A percentile compares a stretch with the other conserved stretches of the same genome.
Evolutionary conservation across 768 basidiomycete species (phyloP).

Genomic region (Rhodocollybia butyracea): DNA sequence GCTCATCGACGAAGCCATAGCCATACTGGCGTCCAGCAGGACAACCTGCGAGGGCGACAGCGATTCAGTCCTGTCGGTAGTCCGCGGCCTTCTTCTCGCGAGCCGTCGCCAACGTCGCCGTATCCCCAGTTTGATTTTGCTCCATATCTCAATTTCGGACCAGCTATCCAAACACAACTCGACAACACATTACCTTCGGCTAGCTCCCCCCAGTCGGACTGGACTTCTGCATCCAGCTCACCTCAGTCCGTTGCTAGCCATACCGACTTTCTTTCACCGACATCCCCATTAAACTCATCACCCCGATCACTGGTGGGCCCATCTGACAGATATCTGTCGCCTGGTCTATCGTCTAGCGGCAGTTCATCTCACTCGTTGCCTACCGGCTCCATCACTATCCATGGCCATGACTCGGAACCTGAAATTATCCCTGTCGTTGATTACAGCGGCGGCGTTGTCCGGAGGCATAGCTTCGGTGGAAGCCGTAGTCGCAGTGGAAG

Average conservation of each 20-base stretch:
- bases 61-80: not conserved
- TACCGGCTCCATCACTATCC: not conserved
- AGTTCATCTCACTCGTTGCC: not conserved
- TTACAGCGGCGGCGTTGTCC: constrained; percentile 3
- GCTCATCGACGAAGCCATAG: constrained; percentile 4
- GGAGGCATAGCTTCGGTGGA: constrained; percentile 1
- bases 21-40: constrained; percentile 5
- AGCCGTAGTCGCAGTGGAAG: not conserved
- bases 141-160: constrained; percentile 1
- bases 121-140: not conserved
- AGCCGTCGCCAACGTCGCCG: not conserved
- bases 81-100: constrained; percentile 3
- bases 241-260: not conserved
- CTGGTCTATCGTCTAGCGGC: not conserved
- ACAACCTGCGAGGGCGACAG: not conserved
- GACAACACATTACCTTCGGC: not conserved
- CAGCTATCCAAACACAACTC: not conserved
- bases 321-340: not conserved
- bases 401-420: constrained; percentile 1
- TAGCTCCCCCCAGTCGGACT: constrained; percentile 1
- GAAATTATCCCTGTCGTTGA: not conserved
- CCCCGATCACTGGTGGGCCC: not conserved
- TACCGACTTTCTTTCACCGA: not conserved
- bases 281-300: not conserved
- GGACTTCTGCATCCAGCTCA: not conserved